Evolutionary conservation across 208 protist species (phyloP), one percentile per base, ranked within the genome.

Genomic region (Wallacemonas collosoma): DNA sequence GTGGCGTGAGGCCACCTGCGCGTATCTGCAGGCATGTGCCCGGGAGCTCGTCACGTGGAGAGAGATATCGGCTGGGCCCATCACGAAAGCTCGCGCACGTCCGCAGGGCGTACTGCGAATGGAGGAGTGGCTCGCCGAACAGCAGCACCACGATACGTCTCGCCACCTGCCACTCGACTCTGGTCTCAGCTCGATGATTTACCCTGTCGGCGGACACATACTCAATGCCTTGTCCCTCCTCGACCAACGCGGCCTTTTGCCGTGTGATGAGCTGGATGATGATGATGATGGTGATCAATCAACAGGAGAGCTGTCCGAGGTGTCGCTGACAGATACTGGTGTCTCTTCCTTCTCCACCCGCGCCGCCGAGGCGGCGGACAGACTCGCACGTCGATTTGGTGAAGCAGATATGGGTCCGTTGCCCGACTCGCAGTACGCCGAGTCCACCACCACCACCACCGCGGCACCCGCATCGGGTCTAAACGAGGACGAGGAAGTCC

Each of bases 151-250:
- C 56, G 56, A 0, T 9, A 15, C 38, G 2, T 3, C 60, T 38
- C 35, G n/a, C 17, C 17, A 8, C 41, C 0, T n/a, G 1, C 60
- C 60, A n/a, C 60, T 35, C 12, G n/a, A 65, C 43, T 26, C 60
- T 3, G 60, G 60, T 4, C 40, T 65, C 41, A 40, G 68, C 45
- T 63, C 71, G 38, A 48, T 79, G 63, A 69, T 89, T n/a, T 89
- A 83, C 56, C 83, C 83, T 0, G 56, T 86, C 45, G 82, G 83
- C 60, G 40, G 26, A 17, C 54, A 65, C 14, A 57, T 83, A 41
- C 47, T 89, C 39, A 38, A 14, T 0, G 55, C 67, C 41, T 80
- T 89, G 48, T 63, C 83, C 50, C 57, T 75, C 3, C 72, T 76
- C 35, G 56, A 70, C 39, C 39, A 60, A 26, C 54, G 56, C 40